These are phyloP conservation scores for Fusarium palustre DNA, from an alignment of 2,329 filamentous ascomycete genomes.

Conservation along the genomic window DNA sequence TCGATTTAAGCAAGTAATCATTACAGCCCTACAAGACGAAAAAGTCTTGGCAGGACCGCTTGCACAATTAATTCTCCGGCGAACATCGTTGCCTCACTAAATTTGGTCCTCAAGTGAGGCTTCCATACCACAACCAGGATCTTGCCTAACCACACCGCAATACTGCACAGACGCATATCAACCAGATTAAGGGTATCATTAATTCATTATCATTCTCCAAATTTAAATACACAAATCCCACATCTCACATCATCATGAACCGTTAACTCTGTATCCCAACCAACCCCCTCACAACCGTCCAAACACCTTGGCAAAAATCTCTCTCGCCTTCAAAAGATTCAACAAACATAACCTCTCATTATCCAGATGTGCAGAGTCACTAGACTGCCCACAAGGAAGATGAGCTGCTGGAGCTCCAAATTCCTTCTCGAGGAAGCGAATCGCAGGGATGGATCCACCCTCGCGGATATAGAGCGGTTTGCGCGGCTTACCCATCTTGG, in stretches of 20 bases:
- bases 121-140: not conserved
- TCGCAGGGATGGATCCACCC: constrained; percentile 93
- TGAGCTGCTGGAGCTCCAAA: constrained; percentile 92
- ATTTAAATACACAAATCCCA: constrained; percentile 10
- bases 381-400: constrained; percentile 93
- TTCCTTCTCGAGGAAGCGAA: constrained; percentile 93
- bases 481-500: constrained; percentile 52
- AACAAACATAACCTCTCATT: constrained; percentile 91
- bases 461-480: constrained; percentile 94
- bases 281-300: constrained; percentile 64
- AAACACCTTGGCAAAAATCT: constrained; percentile 92
- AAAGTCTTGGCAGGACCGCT: constrained; percentile 4
- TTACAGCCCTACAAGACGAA: constrained; percentile 1
- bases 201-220: constrained; percentile 9
- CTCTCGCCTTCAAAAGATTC: constrained; percentile 90
- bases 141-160: not conserved
- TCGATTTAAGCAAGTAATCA: not conserved
- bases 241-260: constrained; percentile 9
- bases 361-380: constrained; percentile 91
- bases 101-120: not conserved
- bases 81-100: not conserved
- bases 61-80: not conserved
- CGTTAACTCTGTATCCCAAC: not conserved
- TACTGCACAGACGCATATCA: not conserved
- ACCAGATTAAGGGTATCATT: constrained; percentile 32